phyloP scores from a whole-genome alignment of 176 grass and related monocot genomes.

The Oryza officinalis region DNA sequence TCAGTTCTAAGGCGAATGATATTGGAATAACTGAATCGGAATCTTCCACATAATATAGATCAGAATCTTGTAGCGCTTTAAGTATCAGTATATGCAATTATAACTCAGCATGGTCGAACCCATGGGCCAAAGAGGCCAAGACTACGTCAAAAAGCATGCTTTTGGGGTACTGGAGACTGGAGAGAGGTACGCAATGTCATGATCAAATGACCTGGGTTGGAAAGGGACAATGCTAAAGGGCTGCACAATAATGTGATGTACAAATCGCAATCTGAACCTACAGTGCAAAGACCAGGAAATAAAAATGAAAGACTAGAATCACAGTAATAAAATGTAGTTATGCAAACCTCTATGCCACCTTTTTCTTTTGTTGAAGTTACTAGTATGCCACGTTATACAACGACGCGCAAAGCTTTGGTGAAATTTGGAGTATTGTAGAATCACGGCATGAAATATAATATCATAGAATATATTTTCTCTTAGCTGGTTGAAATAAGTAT shows the following conservation, averaged over 20 bases:
- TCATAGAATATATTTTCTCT: too few species aligned
- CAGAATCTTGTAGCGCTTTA: neutral
- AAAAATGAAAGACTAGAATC: too few species aligned
- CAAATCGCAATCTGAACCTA: neutral
- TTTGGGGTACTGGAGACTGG: neutral
- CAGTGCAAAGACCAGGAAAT: neutral
- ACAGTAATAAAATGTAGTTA: neutral
- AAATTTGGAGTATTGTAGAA: too few species aligned
- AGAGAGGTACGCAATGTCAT: neutral
- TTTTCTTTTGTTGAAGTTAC: too few species aligned
- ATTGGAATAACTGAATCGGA: neutral
- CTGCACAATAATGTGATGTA: neutral
- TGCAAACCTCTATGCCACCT: too few species aligned
- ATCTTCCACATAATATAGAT: neutral
- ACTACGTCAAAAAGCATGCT: neutral
- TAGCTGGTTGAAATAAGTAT: too few species aligned
- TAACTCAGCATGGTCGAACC: neutral
- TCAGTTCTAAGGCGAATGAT: neutral
- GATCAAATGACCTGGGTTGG: neutral
- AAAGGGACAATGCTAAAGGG: neutral
- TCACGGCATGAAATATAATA: too few species aligned
- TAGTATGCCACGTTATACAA: too few species aligned
- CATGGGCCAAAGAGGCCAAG: neutral
- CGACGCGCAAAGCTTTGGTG: too few species aligned
- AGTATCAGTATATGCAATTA: neutral